phyloP scores from a whole-genome alignment of 495 filamentous ascomycete genomes.

The Penicillium fimorum region DNA sequence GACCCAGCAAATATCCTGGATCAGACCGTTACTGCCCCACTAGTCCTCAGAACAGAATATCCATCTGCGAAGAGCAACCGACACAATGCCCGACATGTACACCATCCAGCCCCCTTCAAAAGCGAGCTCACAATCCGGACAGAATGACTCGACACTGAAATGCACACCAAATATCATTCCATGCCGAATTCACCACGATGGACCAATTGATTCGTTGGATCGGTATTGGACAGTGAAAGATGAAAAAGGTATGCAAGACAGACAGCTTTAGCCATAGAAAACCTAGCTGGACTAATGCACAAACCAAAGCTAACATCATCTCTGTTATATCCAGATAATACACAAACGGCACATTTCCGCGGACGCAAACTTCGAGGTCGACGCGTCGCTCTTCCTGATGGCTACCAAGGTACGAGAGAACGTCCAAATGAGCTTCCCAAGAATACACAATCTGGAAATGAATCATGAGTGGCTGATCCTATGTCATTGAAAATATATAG shows the following conservation, averaged over 20 bases:
- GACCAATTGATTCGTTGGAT: slow-evolving; percentile 59
- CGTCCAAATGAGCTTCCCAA: background rate
- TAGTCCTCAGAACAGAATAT: background rate
- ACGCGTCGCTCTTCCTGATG: slow-evolving; percentile 63
- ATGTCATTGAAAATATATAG: slow-evolving; percentile 19
- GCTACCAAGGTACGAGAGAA: slow-evolving; percentile 62
- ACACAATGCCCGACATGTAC: slow-evolving; percentile 38
- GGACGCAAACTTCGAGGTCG: slow-evolving; percentile 78
- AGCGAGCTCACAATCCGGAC: slow-evolving; percentile 19
- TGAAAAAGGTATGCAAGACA: slow-evolving; percentile 39
- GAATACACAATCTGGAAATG: background rate
- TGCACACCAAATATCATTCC: slow-evolving; percentile 79
- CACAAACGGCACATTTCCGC: slow-evolving; percentile 68
- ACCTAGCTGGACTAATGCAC: background rate
- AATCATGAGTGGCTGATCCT: background rate
- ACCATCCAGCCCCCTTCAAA: slow-evolving; percentile 36
- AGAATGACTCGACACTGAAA: slow-evolving; percentile 12
- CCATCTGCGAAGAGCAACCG: background rate
- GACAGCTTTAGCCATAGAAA: background rate
- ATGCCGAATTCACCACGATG: slow-evolving; percentile 78
- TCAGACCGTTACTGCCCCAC: background rate
- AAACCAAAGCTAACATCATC: slow-evolving; percentile 14
- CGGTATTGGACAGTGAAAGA: slow-evolving; percentile 65
- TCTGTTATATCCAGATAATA: slow-evolving; percentile 36
- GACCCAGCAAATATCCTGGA: background rate